These are phyloP conservation scores for Hypoxylon sp. DNA, from an alignment of 2,329 filamentous ascomycete species.

Conservation along the genomic window DNA sequence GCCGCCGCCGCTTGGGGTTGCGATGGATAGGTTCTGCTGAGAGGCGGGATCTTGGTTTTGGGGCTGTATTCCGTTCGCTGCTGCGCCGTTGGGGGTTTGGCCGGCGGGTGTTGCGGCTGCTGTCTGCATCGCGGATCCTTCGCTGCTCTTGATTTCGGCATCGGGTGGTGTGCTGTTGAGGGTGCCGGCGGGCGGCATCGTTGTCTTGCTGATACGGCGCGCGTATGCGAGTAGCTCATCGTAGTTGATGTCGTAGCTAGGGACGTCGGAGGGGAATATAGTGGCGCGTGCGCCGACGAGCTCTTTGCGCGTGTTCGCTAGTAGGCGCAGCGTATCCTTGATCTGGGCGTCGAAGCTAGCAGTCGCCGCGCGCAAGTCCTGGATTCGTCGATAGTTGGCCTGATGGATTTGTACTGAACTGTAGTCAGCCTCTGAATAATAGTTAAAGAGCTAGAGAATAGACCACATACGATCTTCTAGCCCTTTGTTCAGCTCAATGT, in stretches of 20 bases:
- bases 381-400: conserved; percentile 77
- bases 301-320: conserved; percentile 80
- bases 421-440: background rate
- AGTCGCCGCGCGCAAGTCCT: conserved; percentile 75
- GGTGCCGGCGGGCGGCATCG: conserved; percentile 74
- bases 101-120: conserved; percentile 47
- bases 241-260: conserved; percentile 72
- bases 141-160: conserved; percentile 46
- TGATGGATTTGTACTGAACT: conserved; percentile 78
- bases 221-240: conserved; percentile 82
- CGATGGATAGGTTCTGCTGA: conserved; percentile 14
- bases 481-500: conserved; percentile 74
- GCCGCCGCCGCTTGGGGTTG: background rate
- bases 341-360: conserved; percentile 78
- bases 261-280: conserved; percentile 62
- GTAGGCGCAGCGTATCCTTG: conserved; percentile 75
- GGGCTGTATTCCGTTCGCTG: conserved; percentile 16
- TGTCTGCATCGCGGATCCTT: conserved; percentile 45
- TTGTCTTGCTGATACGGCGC: conserved; percentile 83
- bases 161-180: conserved; percentile 57
- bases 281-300: conserved; percentile 74
- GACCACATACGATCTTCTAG: conserved; percentile 71
- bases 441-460: background rate
- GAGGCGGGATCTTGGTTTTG: background rate
- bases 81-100: conserved; percentile 47